Evolutionary conservation across 768 basidiomycete species (phyloP).

Genomic region (Kondoa malvinella): DNA sequence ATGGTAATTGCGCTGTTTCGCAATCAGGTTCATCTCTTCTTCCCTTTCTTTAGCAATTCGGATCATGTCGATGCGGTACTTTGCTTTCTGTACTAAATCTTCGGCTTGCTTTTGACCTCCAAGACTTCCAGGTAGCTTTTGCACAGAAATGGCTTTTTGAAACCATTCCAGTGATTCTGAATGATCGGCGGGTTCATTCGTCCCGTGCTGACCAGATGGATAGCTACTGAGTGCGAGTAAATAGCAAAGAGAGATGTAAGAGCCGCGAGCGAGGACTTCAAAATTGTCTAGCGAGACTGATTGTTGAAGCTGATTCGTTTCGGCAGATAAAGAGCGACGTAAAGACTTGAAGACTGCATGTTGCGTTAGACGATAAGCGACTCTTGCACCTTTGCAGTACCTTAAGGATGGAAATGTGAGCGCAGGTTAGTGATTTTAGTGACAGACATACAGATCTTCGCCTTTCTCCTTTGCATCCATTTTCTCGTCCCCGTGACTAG

Average conservation of each 20-base stretch:
- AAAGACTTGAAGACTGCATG: not conserved
- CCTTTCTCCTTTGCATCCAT: not conserved
- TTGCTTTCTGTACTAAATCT: not conserved
- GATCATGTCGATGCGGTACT: not conserved
- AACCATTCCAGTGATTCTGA: not conserved
- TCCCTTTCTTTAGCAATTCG: not conserved
- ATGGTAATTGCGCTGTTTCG: not conserved
- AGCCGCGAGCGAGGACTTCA: not conserved
- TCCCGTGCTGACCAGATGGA: not conserved
- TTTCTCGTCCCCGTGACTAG: not conserved
- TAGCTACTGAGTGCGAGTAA: not conserved
- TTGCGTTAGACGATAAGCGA: not conserved
- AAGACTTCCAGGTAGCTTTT: not conserved
- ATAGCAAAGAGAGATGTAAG: not conserved
- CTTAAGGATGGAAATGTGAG: not conserved
- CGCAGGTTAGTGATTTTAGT: not conserved
- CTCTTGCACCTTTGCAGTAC: not conserved
- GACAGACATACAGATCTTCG: not conserved
- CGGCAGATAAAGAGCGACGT: not conserved
- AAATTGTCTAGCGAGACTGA: not conserved
- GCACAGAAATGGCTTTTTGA: not conserved
- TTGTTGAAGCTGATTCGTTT: not conserved
- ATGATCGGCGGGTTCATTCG: not conserved
- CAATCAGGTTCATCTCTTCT: not conserved
- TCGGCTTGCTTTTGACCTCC: not conserved